These are phyloP conservation scores for Ottelia alismoides DNA, from an alignment of 106 monocot genomes.

Conservation along the genomic window DNA sequence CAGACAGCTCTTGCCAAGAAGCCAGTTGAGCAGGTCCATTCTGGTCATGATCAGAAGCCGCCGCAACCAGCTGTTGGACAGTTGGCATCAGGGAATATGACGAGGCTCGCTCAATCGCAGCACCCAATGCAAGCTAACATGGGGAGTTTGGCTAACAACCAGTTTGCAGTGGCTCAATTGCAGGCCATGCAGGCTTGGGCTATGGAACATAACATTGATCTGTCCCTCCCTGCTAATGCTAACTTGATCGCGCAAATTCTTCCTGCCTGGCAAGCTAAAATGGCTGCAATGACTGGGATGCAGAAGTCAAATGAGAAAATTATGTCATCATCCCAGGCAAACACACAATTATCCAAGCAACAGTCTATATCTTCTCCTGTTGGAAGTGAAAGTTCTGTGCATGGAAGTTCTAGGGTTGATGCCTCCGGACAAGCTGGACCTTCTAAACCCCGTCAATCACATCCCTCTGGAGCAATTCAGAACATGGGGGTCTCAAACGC, in stretches of 20 bases:
- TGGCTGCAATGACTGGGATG: conserved; percentile 31
- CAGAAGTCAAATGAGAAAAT: conserved; percentile 38
- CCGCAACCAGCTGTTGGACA: conserved; percentile 28
- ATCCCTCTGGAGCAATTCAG: conserved; percentile 20
- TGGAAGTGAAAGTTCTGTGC: conserved; percentile 49
- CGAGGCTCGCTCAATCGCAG: conserved; percentile 28
- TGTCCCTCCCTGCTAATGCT: conserved; percentile 63
- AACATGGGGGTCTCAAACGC: conserved; percentile 7
- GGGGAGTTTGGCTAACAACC: conserved; percentile 39
- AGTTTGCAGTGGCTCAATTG: conserved; percentile 51
- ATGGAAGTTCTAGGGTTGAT: conserved; percentile 30
- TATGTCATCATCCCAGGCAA: conserved; percentile 13
- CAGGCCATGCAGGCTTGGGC: conserved; percentile 87
- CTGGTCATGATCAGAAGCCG: conserved; percentile 42
- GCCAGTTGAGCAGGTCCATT: conserved; percentile 25
- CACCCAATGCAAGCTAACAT: conserved; percentile 23
- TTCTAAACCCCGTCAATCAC: conserved; percentile 23
- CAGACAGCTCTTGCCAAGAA: conserved; percentile 23
- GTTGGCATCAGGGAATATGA: conserved; percentile 16
- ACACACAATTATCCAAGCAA: conserved; percentile 31
- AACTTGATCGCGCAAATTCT: conserved; percentile 62
- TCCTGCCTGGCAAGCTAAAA: conserved; percentile 53
- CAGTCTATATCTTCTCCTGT: conserved; percentile 33
- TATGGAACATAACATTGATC: conserved; percentile 64
- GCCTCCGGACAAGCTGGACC: conserved; percentile 25